phyloP scores from a whole-genome alignment of 305 asterid genomes.

The Striga hermonthica region DNA sequence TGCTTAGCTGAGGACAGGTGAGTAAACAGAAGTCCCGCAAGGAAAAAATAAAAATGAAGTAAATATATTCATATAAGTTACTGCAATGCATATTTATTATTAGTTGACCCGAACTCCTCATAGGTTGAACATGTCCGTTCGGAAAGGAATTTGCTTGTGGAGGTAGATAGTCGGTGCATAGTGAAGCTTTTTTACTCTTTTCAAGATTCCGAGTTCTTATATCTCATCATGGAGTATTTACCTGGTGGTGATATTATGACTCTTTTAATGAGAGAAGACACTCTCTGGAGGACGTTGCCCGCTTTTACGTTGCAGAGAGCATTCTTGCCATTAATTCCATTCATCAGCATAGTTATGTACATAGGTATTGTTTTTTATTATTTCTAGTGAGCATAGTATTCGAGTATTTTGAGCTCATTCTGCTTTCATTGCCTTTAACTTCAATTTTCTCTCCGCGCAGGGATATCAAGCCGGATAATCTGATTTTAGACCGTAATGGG shows the following conservation, averaged over 20 bases:
- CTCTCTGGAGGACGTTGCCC: constrained; percentile 76
- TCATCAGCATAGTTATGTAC: constrained; percentile 85
- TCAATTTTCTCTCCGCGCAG: constrained; percentile 35
- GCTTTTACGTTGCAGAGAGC: constrained; percentile 90
- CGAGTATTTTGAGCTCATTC: constrained; percentile 4
- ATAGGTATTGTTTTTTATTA: constrained; percentile 51
- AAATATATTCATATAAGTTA: constrained; percentile 1
- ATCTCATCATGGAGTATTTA: constrained; percentile 94
- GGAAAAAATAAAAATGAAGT: not conserved
- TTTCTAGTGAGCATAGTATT: not conserved
- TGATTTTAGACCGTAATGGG: constrained; percentile 87
- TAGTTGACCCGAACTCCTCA: constrained; percentile 24
- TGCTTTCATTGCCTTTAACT: not conserved
- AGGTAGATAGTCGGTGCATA: constrained; percentile 95
- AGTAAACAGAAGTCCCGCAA: constrained; percentile 21
- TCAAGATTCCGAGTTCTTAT: constrained; percentile 84
- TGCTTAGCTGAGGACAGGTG: constrained; percentile 98
- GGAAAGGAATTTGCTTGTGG: constrained; percentile 92
- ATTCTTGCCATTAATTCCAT: constrained; percentile 87
- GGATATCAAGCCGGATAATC: constrained; percentile 97
- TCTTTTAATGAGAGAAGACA: constrained; percentile 85
- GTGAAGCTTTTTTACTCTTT: constrained; percentile 89
- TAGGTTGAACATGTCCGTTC: constrained; percentile 97
- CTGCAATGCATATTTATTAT: constrained; percentile 6
- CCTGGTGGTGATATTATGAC: constrained; percentile 99